Evolutionary conservation across 352 stramenopile species (phyloP).

Genomic region (Phytophthora sp.): DNA sequence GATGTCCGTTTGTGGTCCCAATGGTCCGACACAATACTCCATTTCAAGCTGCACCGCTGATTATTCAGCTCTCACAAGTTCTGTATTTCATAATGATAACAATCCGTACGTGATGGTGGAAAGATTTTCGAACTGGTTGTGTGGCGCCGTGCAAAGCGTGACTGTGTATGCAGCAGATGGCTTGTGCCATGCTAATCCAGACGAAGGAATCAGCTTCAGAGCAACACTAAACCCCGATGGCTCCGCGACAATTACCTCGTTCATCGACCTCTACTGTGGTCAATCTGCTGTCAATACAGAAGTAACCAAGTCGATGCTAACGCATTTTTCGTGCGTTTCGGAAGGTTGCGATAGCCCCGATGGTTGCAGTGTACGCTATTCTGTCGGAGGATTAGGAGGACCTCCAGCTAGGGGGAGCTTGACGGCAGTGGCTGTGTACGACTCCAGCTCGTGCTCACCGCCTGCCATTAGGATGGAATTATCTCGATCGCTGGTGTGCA

Average conservation of each 20-base stretch:
- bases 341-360: not conserved
- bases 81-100: not conserved
- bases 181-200: not conserved
- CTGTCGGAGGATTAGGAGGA: constrained; percentile 2
- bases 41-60: constrained; percentile 10
- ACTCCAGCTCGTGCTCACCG: not conserved
- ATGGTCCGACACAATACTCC: not conserved
- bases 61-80: not conserved
- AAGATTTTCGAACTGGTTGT: not conserved
- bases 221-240: not conserved
- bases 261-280: not conserved
- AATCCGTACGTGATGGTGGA: constrained; percentile 4
- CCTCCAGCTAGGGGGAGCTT: not conserved
- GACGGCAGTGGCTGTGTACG: not conserved
- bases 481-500: not conserved
- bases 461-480: not conserved
- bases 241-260: not conserved
- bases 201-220: constrained; percentile 12
- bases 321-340: not conserved
- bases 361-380: not conserved
- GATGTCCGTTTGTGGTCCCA: not conserved
- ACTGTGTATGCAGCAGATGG: not conserved
- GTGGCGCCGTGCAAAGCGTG: not conserved
- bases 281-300: not conserved
- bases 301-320: not conserved